A percentile compares a stretch with the other conserved stretches of the same genome.
phyloP scores from a whole-genome alignment of 805 yeast species.

The Lachancea thermotolerans region DNA sequence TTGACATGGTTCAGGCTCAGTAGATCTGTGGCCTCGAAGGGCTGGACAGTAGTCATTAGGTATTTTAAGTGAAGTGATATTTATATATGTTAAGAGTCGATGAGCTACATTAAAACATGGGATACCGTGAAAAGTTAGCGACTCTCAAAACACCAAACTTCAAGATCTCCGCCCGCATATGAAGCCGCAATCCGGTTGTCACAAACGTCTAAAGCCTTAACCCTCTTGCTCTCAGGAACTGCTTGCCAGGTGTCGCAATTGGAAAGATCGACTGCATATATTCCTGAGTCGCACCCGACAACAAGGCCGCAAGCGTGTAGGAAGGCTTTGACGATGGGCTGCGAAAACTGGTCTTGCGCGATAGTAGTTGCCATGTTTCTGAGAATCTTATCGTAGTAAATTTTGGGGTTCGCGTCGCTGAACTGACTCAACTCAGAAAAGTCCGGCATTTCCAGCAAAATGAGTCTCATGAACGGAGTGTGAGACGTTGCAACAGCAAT shows the following conservation, averaged over 20 bases:
- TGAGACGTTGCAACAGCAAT: conserved; percentile 70
- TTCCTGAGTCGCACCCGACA: conserved; percentile 24
- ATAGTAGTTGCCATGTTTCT: conserved; percentile 26
- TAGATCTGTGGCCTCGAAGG: conserved; percentile 82
- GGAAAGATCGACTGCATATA: conserved; percentile 24
- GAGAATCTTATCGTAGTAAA: conserved; percentile 23
- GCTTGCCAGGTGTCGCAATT: conserved; percentile 26
- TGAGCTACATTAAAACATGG: no score
- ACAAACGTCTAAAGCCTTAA: conserved; percentile 21
- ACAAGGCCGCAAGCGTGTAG: conserved; percentile 17
- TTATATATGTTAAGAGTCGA: no score
- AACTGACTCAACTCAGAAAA: no score
- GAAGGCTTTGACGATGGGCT: conserved; percentile 21
- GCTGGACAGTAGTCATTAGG: conserved; percentile 80
- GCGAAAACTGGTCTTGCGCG: conserved; percentile 25
- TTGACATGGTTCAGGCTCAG: conserved; percentile 69
- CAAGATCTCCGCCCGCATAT: conserved; percentile 14
- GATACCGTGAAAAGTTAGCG: conserved; percentile 1
- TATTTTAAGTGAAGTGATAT: neutral
- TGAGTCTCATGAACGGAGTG: conserved; percentile 65
- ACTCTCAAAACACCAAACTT: conserved; percentile 6
- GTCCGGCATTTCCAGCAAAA: conserved; percentile 45
- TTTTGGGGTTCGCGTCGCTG: neutral
- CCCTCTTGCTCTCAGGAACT: conserved; percentile 23
- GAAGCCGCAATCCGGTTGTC: conserved; percentile 11